phyloP scores from a whole-genome alignment of 352 stramenopile genomes.

The Globisporangium yorkense region DNA sequence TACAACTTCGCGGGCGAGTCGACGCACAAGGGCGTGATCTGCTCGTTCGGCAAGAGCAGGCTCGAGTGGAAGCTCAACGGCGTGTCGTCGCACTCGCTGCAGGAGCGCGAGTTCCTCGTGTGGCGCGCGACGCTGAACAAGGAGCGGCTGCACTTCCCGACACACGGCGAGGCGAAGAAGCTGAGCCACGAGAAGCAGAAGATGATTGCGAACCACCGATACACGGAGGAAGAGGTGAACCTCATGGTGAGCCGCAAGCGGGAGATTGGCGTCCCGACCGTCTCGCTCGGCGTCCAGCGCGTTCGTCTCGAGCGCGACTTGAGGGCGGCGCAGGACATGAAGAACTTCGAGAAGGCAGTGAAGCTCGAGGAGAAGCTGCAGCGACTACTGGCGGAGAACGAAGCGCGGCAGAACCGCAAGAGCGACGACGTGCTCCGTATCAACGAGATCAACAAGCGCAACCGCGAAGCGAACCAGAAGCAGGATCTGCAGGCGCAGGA shows the following conservation, averaged over 20 bases:
- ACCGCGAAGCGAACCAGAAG: slow-evolving; percentile 75
- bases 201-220: slow-evolving; percentile 67
- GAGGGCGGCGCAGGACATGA: slow-evolving; percentile 73
- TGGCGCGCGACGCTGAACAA: slow-evolving; percentile 81
- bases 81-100: slow-evolving; percentile 66
- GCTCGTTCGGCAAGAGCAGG: slow-evolving; percentile 73
- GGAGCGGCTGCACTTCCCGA: slow-evolving; percentile 65
- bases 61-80: slow-evolving; percentile 71
- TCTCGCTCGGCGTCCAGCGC: slow-evolving; percentile 70
- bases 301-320: slow-evolving; percentile 79
- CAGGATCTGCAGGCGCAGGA: slow-evolving; percentile 73
- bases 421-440: slow-evolving; percentile 79
- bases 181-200: slow-evolving; percentile 55
- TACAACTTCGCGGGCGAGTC: slow-evolving; percentile 75
- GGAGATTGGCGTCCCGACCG: slow-evolving; percentile 47
- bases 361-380: slow-evolving; percentile 63
- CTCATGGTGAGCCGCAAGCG: slow-evolving; percentile 77
- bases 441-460: slow-evolving; percentile 82
- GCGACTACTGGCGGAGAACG: slow-evolving; percentile 56
- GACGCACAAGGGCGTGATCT: slow-evolving; percentile 63
- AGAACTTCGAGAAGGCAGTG: slow-evolving; percentile 84
- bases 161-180: slow-evolving; percentile 61
- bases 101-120: slow-evolving; percentile 74
- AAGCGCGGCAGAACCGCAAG: slow-evolving; percentile 65
- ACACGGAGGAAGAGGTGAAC: slow-evolving; percentile 75